Percentiles rank a stretch among this genome's conserved stretches.
phyloP scores from a whole-genome alignment of 768 basidiomycete species.

The Austroboletus festivus region DNA sequence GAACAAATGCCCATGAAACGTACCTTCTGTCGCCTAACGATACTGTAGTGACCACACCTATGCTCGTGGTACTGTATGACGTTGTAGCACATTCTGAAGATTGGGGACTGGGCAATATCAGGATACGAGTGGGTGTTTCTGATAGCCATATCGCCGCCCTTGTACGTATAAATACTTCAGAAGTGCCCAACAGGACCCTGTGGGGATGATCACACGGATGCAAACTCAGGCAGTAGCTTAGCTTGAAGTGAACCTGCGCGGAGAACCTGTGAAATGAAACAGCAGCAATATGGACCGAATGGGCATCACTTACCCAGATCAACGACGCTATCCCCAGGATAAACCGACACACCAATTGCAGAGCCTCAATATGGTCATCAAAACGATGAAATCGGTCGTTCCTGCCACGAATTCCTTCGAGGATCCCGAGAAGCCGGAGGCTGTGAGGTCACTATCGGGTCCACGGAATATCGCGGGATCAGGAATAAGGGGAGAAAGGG shows the following conservation, averaged over 20 bases:
- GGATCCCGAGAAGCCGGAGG: slow-evolving; percentile 4
- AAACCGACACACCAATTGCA: slow-evolving; percentile 3
- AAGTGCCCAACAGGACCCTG: slow-evolving; percentile 3
- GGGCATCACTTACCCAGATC: slow-evolving; percentile 5
- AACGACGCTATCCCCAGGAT: slow-evolving; percentile 4
- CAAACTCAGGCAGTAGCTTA: slow-evolving; percentile 1
- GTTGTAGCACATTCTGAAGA: slow-evolving; percentile 32
- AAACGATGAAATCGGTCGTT: not conserved
- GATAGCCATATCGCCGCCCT: not conserved
- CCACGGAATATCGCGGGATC: slow-evolving; percentile 1
- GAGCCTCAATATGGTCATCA: slow-evolving; percentile 9
- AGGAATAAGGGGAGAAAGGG: not conserved
- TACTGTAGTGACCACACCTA: slow-evolving; percentile 31
- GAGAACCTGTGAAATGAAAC: slow-evolving; percentile 18
- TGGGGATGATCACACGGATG: slow-evolving; percentile 4
- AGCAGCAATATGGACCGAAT: slow-evolving; percentile 9
- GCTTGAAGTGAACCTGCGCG: slow-evolving; percentile 5
- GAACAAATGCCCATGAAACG: not conserved
- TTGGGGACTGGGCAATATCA: not conserved
- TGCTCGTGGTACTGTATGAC: slow-evolving; percentile 34
- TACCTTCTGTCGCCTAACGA: slow-evolving; percentile 36
- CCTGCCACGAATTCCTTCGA: slow-evolving; percentile 11
- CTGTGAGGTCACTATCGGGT: slow-evolving; percentile 1
- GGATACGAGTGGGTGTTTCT: slow-evolving; percentile 4
- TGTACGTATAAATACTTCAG: slow-evolving; percentile 22